Evolutionary conservation across 768 basidiomycete genomes (phyloP).

Genomic region (Russula earlei): DNA sequence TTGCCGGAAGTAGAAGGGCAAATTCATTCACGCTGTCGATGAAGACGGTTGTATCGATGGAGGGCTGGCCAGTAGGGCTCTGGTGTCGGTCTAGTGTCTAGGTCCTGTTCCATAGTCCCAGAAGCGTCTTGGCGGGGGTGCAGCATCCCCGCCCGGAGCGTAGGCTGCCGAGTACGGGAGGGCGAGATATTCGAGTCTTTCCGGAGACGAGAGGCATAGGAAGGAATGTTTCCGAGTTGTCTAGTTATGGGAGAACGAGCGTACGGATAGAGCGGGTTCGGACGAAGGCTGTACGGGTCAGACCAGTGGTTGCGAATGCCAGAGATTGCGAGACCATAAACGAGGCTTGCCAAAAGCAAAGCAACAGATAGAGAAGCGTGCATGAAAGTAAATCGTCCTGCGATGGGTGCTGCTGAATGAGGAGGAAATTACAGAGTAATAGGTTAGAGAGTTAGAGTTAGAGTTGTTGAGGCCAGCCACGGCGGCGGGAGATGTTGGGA

Average conservation of each 20-base stretch:
- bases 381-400: slow-evolving; percentile 8
- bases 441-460: too few species aligned
- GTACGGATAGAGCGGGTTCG: slow-evolving; percentile 12
- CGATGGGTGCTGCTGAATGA: slow-evolving; percentile 18
- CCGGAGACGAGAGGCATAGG: neutral
- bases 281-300: slow-evolving; percentile 18
- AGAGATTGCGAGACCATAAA: neutral
- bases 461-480: too few species aligned
- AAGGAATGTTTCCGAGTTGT: neutral
- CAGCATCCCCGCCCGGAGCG: neutral
- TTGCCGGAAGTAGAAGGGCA: slow-evolving; percentile 29
- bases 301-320: slow-evolving; percentile 13
- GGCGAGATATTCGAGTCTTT: neutral
- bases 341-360: slow-evolving; percentile 3
- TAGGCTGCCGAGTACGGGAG: slow-evolving; percentile 6
- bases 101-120: neutral
- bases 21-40: slow-evolving; percentile 26
- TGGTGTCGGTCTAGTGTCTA: slow-evolving; percentile 30
- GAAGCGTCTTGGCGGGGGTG: neutral
- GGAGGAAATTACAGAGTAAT: too few species aligned
- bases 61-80: slow-evolving; percentile 31
- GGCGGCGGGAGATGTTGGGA: too few species aligned
- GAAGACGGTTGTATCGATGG: slow-evolving; percentile 30
- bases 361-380: neutral
- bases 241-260: neutral